Base-by-base conservation (phyloP, 1,284 basidiomycete genomes). In the Cystobasidium slooffiae region DNA sequence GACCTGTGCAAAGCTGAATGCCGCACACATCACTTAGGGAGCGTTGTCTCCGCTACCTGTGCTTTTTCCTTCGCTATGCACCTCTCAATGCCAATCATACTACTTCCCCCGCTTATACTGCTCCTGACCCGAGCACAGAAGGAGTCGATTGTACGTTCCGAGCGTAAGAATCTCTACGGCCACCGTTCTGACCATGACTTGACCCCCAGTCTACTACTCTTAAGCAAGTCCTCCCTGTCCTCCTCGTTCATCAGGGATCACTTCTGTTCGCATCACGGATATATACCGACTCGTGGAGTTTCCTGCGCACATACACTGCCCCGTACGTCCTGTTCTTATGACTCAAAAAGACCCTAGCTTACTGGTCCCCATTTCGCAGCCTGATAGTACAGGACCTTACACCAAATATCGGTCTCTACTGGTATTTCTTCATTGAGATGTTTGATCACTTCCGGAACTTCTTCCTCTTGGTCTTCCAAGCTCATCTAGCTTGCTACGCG, bases 371-470 rank as follows among this genome's bases (percentile, higher is more conserved):
- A 63, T 39, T 31, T 2, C 55, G 1, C 72, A 92, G 90, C 53
- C 78, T 91, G 24, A 87, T 85, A 5, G 87, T 94, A 7, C 90
- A 90, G 3, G 94, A 96, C 81, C 83, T 98, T 69, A 93, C 93
- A 6, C 97, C 97, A 0, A 97, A 96, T 79, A 88, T 93, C 8
- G 96, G 96, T 3, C 84, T 98, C 49, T 94, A 93, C 90, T 99
- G 97, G 97, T 99, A 99, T 84, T 98, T 98, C 84, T 97, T 98
- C 84, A 97, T 94, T 14, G 95, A 99, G 82, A 98, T 98, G 90
- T 99, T 99, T 79, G 94, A 97, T 80, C 92, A 99, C 82, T 99
- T 98, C 85, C 86, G 95, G 43, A 87, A 90, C 2, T 98, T 98
- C 84, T 99, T 97, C 86, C 84, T 97, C 20, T 90, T 95, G 85